Evolutionary conservation across 2,329 filamentous ascomycete genomes (phyloP), one percentile per base, ranked within the genome.

Genomic region (Sordariomycetes sp.): DNA sequence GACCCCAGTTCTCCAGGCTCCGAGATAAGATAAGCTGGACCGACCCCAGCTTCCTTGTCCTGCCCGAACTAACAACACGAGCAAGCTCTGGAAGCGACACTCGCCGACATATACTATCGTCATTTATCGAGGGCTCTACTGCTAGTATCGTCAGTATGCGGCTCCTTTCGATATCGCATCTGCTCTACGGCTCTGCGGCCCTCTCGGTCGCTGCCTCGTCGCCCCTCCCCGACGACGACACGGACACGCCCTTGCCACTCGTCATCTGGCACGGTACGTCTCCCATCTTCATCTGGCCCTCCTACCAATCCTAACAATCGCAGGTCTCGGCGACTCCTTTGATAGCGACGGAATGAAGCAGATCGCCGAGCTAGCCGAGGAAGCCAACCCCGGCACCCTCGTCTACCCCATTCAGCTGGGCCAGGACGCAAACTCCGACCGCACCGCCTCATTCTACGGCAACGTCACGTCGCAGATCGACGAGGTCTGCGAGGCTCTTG

Each of bases 401-500:
- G 84, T 94, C 24, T 87, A 97, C 75, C 81, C 85, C 62, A 82
- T 96, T 66, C 82, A 82, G 15, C 75, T 96, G 20, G 83, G 79
- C 68, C 76, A 82, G 63, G 80, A 85, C 65, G 76, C 82, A 56
- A 75, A 72, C 60, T 76, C 74, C 62, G 94, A 99, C 76, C 86
- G 87, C 54, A 82, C 82, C 57, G 88, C 89, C 34, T 92, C 89
- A 61, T 99, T 96, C 77, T 82, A 95, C 65, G 94, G 94, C 68
- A 95, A 96, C 71, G 74, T 96, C 5, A 91, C 87, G 2, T 75
- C 79, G 54, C 92, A 97, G 72, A 69, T 97, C 59, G 78, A 78
- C 45, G 68, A 78, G 61, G 89, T 95, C 55, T 97, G 94, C 79
- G 75, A 74, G n/a, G 83, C 86, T 64, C 80, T 97, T 50, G 79